phyloP scores from a whole-genome alignment of 768 basidiomycete species.

The Pholiota microspora region DNA sequence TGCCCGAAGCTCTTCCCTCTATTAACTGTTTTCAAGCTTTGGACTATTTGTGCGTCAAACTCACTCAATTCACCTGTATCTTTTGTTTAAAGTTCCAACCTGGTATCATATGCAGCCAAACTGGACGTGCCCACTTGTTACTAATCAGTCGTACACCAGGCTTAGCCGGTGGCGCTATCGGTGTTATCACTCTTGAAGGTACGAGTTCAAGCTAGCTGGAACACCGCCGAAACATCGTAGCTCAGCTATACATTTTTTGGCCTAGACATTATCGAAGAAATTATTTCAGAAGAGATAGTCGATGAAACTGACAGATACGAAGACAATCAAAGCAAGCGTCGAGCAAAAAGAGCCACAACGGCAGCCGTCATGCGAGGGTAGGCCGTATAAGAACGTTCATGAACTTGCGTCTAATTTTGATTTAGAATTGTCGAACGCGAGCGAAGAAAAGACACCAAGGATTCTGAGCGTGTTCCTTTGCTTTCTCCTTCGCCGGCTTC shows the following conservation, averaged over 20 bases:
- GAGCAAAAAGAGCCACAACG: constrained; percentile 69
- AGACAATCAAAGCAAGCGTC: constrained; percentile 79
- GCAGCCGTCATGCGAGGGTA: constrained; percentile 81
- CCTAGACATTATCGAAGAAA: constrained; percentile 86
- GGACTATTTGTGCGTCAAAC: constrained; percentile 78
- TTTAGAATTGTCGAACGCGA: constrained; percentile 27
- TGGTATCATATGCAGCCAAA: constrained; percentile 66
- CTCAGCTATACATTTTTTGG: background rate
- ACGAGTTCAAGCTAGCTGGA: constrained; percentile 12
- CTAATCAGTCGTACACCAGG: constrained; percentile 87
- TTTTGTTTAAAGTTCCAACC: too few relatives aligned
- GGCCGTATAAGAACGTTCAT: constrained; percentile 16
- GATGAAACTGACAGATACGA: constrained; percentile 93
- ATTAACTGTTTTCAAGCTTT: constrained; percentile 96
- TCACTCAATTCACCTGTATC: too few relatives aligned
- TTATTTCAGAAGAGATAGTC: constrained; percentile 93
- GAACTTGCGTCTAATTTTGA: background rate
- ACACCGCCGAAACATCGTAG: background rate
- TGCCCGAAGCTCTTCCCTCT: constrained; percentile 85
- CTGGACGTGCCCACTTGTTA: constrained; percentile 89
- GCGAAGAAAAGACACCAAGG: constrained; percentile 27
- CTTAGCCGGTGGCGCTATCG: constrained; percentile 76
- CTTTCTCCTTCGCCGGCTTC: constrained; percentile 16
- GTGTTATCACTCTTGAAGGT: constrained; percentile 90
- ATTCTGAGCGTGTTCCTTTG: constrained; percentile 37